A percentile compares a stretch with the other conserved stretches of the same genome.
phyloP scores from a whole-genome alignment of 179 eudicot genomes.

The Carnegiea gigantea region DNA sequence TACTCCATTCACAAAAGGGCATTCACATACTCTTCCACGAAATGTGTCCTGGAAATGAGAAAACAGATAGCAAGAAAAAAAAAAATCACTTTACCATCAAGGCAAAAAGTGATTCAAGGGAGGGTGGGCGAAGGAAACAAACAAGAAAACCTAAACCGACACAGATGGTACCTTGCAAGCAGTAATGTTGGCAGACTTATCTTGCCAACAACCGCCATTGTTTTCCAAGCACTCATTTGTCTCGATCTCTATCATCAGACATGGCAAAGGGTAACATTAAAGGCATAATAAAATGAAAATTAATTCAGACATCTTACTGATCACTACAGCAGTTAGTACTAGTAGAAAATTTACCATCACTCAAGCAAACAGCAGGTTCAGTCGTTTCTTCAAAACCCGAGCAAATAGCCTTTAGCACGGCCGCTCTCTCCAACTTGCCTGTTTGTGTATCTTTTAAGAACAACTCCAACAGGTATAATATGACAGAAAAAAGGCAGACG shows the following conservation, averaged over 20 bases:
- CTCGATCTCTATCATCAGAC: slow-evolving; percentile 53
- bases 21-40: slow-evolving; percentile 97
- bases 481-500: background rate
- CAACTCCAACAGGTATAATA: background rate
- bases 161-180: slow-evolving; percentile 72
- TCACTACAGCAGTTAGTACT: background rate
- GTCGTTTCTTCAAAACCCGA: slow-evolving; percentile 95
- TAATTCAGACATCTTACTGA: background rate
- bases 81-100: background rate
- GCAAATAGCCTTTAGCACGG: slow-evolving; percentile 86
- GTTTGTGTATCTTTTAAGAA: slow-evolving; percentile 28
- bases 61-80: background rate
- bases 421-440: slow-evolving; percentile 92
- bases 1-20: slow-evolving; percentile 89
- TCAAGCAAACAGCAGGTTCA: slow-evolving; percentile 85
- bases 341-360: slow-evolving; percentile 49
- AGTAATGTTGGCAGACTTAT: slow-evolving; percentile 63
- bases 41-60: slow-evolving; percentile 68
- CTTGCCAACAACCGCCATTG: slow-evolving; percentile 96
- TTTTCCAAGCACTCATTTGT: slow-evolving; percentile 80
- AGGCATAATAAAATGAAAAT: background rate
- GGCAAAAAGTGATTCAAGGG: background rate
- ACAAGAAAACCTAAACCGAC: background rate
- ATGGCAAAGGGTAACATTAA: background rate
- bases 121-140: background rate